Evolutionary conservation across 2,329 filamentous ascomycete genomes (phyloP).

Genomic region (Aspergillus flavus): DNA sequence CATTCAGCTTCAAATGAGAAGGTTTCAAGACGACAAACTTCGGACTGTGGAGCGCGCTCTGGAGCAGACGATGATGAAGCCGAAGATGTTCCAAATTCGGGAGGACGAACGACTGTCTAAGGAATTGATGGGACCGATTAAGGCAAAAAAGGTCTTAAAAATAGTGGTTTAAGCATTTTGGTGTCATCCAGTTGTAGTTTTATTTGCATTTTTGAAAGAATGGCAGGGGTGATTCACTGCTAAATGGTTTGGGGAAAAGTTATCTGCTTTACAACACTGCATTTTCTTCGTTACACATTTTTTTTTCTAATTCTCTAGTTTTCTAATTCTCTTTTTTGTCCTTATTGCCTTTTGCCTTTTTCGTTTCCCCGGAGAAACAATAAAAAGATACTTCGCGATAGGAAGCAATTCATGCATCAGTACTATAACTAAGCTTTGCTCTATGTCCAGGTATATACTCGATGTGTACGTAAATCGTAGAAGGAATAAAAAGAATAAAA

Average conservation of each 20-base stretch:
- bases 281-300: not conserved
- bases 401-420: not conserved
- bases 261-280: not conserved
- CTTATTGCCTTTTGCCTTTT: not conserved
- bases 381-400: not conserved
- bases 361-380: not conserved
- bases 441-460: not conserved
- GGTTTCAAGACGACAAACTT: conserved; percentile 16
- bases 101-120: conserved; percentile 22
- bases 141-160: conserved; percentile 19
- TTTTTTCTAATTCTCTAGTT: not conserved
- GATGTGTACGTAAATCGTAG: conserved; percentile 13
- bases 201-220: not conserved
- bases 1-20: conserved; percentile 18
- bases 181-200: not conserved
- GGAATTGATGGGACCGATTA: conserved; percentile 16
- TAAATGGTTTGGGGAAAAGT: not conserved
- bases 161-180: conserved; percentile 14
- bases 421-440: not conserved
- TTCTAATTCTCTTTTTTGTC: not conserved
- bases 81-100: conserved; percentile 15
- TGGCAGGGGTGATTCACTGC: not conserved
- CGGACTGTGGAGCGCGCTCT: conserved; percentile 16
- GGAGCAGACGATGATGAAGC: conserved; percentile 24
- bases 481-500: not conserved